Evolutionary conservation across 306 rosid species (phyloP), one percentile per base, ranked within the genome.

Genomic region (Lathyrus aphaca): DNA sequence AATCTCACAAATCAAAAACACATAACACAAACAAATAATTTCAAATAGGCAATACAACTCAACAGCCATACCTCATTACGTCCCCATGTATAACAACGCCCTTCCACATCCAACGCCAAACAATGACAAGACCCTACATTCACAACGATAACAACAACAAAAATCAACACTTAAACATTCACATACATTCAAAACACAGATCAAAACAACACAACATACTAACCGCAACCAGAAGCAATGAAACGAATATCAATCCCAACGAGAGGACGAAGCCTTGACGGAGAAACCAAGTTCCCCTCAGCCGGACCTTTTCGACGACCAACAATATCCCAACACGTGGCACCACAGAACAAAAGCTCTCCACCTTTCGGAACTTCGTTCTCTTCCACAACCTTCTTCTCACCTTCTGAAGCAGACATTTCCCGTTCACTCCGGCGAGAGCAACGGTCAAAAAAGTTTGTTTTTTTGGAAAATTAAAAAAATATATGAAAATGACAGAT

Each of bases 61-160:
- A 30, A 79, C 6, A n/a, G 32, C 2, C 87, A 54, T 84, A 64
- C 99, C 91, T 94, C 99, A 51, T 94, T 94, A 32, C 99, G 99
- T 55, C 99, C 97, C 99, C 99, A 94, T 12, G 97, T 91, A 71
- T 94, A 94, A 73, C 99, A 94, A 59, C 97, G 95, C 72, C 99
- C 99, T 54, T 86, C 97, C 8, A 84, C 88, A 62, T 94, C 99
- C 87, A 94, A 85, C 8, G 99, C 99, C 76, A 90, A 95, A 29
- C 99, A 94, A 78, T 94, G 99, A 80, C 96, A 94, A 42, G 99
- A 87, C 15, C 77, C 97, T 94, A 73, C 85, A 78, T 79, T 75
- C 79, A 84, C 29, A 38, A 25, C 9, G n/a, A n/a, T n/a, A n/a
- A 66, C 53, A 25, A 25, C 55, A n/a, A 4, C 12, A 2, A 27